phyloP scores from a whole-genome alignment of 306 rosid genomes.

The Spatholobus suberectus region DNA sequence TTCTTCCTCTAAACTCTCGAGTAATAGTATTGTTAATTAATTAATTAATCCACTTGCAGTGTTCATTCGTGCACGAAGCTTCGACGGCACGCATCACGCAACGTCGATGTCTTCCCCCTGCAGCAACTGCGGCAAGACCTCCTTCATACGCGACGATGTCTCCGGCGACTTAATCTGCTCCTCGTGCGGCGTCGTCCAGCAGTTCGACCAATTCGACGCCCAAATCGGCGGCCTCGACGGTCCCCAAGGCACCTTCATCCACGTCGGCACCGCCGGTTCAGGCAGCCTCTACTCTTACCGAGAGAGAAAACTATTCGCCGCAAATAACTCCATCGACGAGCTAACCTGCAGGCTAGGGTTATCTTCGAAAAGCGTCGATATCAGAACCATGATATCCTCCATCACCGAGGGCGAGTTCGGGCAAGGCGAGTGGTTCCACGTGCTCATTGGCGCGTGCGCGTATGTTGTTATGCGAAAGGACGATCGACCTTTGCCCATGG shows the following conservation, averaged over 20 bases:
- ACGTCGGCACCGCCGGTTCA: background rate
- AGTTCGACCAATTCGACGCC: slow-evolving; percentile 13
- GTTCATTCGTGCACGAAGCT: too few species aligned
- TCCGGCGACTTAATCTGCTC: background rate
- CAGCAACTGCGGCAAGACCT: background rate
- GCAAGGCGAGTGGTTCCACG: background rate
- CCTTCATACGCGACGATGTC: background rate
- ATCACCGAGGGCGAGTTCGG: slow-evolving; percentile 22
- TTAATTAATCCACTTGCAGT: too few species aligned
- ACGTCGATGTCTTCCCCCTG: background rate
- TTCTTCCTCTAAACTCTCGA: too few species aligned
- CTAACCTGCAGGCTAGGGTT: background rate
- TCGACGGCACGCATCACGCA: too few species aligned
- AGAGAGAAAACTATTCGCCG: background rate
- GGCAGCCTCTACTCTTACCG: background rate
- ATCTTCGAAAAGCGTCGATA: background rate
- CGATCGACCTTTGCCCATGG: background rate
- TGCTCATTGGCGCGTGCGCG: background rate
- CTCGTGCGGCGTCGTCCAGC: background rate
- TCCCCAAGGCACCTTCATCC: background rate
- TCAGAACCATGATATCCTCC: background rate
- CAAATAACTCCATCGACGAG: background rate
- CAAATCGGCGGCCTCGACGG: slow-evolving; percentile 12
- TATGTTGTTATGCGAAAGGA: background rate
- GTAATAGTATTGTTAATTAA: too few species aligned